Evolutionary conservation across 1,139 yeast species (phyloP).

Genomic region (Pichia sp.): DNA sequence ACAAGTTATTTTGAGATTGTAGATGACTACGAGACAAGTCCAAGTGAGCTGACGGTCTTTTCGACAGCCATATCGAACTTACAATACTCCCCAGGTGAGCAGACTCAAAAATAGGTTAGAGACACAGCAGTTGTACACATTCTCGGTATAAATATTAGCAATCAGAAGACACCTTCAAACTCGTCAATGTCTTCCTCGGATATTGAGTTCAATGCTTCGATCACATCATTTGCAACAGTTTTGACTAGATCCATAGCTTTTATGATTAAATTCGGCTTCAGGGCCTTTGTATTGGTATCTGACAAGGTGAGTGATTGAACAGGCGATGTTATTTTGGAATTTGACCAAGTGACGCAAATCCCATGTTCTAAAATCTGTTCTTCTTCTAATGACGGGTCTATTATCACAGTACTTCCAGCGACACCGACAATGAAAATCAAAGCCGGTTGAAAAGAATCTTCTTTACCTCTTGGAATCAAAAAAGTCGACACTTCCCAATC

Average conservation of each 20-base stretch:
- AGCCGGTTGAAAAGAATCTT: slow-evolving; percentile 51
- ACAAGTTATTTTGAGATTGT: no score
- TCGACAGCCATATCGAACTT: no score
- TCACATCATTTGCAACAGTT: slow-evolving; percentile 25
- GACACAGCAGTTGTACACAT: no score
- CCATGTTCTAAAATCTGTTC: slow-evolving; percentile 85
- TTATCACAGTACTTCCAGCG: slow-evolving; percentile 56
- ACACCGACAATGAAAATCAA: slow-evolving; percentile 67
- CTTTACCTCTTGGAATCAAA: slow-evolving; percentile 30
- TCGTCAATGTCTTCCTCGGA: slow-evolving; percentile 21
- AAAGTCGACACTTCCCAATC: slow-evolving; percentile 61
- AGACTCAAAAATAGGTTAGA: no score
- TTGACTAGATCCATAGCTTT: slow-evolving; percentile 26
- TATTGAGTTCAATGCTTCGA: slow-evolving; percentile 24
- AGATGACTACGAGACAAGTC: no score
- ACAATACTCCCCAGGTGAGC: no score
- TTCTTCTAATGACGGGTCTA: slow-evolving; percentile 82
- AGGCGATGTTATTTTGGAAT: slow-evolving; percentile 58
- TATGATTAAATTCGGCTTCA: slow-evolving; percentile 21
- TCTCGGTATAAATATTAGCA: no score
- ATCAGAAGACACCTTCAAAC: slow-evolving; percentile 17
- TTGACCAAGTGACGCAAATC: slow-evolving; percentile 59
- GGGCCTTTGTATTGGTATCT: slow-evolving; percentile 22
- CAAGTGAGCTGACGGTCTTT: no score
- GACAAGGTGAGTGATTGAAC: slow-evolving; percentile 49